Conservation (phyloP, 371 early-diverging fungal genomes). For the Umbelopsis sp. region DNA sequence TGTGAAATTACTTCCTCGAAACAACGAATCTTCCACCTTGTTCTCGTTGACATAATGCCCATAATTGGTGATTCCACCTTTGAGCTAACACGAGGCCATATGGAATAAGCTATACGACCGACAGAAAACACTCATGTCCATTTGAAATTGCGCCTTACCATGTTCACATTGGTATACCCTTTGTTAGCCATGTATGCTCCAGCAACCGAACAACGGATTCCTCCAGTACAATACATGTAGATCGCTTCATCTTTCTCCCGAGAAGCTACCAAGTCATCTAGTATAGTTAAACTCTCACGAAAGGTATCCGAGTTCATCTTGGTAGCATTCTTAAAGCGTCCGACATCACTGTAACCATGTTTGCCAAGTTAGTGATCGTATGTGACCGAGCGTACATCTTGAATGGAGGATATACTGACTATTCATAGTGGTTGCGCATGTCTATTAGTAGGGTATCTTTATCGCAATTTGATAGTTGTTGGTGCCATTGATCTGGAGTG, state of each 20-base stretch:
- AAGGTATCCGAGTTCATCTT: conserved; percentile 79
- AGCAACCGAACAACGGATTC: conserved; percentile 79
- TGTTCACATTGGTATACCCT: conserved; percentile 69
- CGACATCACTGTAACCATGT: conserved; percentile 52
- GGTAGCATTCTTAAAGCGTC: conserved; percentile 68
- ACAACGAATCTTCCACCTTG: conserved; percentile 47
- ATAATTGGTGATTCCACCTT: conserved; percentile 81
- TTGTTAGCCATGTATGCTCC: conserved; percentile 70
- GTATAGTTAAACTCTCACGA: conserved; percentile 57
- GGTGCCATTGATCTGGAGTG: conserved; percentile 69
- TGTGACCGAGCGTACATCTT: conserved; percentile 4
- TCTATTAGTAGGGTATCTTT: conserved; percentile 58
- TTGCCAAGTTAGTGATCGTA: not conserved
- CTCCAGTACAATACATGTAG: conserved; percentile 87
- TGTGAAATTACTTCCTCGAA: conserved; percentile 79
- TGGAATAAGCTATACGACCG: not conserved
- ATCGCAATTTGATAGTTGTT: conserved; percentile 43
- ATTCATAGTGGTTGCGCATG: conserved; percentile 83
- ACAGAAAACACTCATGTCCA: not conserved
- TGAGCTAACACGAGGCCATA: conserved; percentile 41
- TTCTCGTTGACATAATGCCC: conserved; percentile 58
- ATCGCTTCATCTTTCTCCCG: conserved; percentile 54
- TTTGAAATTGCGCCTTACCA: conserved; percentile 35
- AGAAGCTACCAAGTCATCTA: conserved; percentile 29
- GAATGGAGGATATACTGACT: conserved; percentile 35